Evolutionary conservation across 169 alveolate genomes (phyloP).

Genomic region (Plasmodium inui): DNA sequence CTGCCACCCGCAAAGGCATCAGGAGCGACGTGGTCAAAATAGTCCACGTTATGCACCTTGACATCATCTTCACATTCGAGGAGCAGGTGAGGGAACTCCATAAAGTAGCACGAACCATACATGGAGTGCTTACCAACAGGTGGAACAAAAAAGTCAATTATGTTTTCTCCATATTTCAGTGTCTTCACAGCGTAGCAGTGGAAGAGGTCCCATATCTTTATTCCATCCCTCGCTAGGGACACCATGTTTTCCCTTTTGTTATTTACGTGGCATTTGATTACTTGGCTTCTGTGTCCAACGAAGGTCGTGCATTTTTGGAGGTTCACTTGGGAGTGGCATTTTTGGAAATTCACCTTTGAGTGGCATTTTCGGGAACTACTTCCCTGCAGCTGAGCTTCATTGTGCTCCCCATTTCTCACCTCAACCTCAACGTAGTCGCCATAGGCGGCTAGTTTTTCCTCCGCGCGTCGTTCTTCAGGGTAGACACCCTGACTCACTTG

Average conservation of each 20-base stretch:
- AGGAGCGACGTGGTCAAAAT: not conserved
- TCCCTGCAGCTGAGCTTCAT: not conserved
- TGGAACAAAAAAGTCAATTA: constrained; percentile 62
- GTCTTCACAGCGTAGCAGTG: constrained; percentile 67
- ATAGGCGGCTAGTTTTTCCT: not conserved
- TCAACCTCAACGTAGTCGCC: constrained; percentile 40
- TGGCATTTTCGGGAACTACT: not conserved
- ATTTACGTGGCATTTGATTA: constrained; percentile 69
- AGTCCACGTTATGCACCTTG: constrained; percentile 14
- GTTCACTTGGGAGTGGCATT: not conserved
- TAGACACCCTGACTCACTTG: not conserved
- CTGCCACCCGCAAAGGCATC: not conserved
- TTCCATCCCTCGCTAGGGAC: constrained; percentile 70
- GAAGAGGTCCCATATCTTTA: constrained; percentile 69
- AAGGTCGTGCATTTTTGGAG: constrained; percentile 48
- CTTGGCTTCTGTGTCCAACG: constrained; percentile 69
- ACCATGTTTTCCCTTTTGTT: constrained; percentile 59
- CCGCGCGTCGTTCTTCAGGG: not conserved
- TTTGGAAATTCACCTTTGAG: not conserved
- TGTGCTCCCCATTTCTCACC: not conserved
- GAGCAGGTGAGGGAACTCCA: constrained; percentile 49
- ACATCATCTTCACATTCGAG: constrained; percentile 65
- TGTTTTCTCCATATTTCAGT: constrained; percentile 71
- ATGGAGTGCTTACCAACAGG: not conserved
- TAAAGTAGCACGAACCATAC: constrained; percentile 6